Conservation (phyloP, 257 asterid species). For the Paulownia fortunei region DNA sequence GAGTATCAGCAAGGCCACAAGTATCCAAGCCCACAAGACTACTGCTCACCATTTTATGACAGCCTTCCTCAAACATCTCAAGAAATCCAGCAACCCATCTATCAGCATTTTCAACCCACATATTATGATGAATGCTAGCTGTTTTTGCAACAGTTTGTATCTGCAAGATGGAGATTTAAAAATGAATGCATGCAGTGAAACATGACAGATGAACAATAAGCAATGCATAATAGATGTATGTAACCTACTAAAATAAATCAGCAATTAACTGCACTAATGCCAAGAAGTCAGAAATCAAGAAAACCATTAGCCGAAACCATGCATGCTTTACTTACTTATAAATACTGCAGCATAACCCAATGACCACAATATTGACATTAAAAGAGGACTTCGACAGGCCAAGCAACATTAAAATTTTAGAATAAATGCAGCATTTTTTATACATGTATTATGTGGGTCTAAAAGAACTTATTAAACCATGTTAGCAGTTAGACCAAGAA, state of each 20-base stretch:
- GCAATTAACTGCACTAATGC: neutral
- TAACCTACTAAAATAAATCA: neutral
- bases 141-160: slow-evolving; percentile 79
- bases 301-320: neutral
- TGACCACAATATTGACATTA: neutral
- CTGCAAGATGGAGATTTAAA: slow-evolving; percentile 35
- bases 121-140: slow-evolving; percentile 59
- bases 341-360: neutral
- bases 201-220: neutral
- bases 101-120: slow-evolving; percentile 83
- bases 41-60: slow-evolving; percentile 72
- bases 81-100: slow-evolving; percentile 82
- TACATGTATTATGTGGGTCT: neutral
- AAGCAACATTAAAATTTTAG: neutral
- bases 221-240: neutral
- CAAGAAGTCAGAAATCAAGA: neutral
- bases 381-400: neutral
- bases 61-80: slow-evolving; percentile 78
- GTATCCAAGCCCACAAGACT: neutral
- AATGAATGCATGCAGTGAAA: neutral
- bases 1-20: neutral
- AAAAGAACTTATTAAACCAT: neutral
- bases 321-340: neutral
- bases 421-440: neutral
- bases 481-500: neutral